A percentile compares a stretch with the other conserved stretches of the same genome.
phyloP scores from a whole-genome alignment of 768 basidiomycete genomes.

The Sporobolomyces roseus region DNA sequence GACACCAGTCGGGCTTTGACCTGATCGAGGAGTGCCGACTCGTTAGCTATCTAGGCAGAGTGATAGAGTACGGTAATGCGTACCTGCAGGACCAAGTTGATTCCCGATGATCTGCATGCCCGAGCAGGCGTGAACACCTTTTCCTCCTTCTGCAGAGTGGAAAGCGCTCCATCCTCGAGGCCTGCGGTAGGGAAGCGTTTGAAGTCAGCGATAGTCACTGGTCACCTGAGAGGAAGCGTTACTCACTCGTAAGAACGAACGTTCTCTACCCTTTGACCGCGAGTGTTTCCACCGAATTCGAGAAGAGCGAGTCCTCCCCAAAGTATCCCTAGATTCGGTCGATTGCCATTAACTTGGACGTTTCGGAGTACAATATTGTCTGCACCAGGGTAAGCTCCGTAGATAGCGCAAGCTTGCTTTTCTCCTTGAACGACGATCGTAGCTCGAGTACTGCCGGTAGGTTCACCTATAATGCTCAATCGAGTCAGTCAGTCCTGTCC shows the following conservation, averaged over 20 bases:
- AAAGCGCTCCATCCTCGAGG: constrained; percentile 25
- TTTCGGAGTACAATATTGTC: constrained; percentile 3
- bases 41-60: no score
- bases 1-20: neutral
- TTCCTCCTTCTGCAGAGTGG: constrained; percentile 12
- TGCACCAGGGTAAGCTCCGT: neutral
- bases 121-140: neutral
- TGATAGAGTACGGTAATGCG: no score
- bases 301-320: neutral
- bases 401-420: constrained; percentile 12
- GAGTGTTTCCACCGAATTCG: constrained; percentile 20
- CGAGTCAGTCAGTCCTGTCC: no score
- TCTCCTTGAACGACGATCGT: neutral
- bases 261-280: neutral
- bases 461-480: neutral
- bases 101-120: constrained; percentile 11
- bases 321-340: neutral
- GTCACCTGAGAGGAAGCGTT: no score
- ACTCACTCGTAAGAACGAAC: constrained; percentile 17
- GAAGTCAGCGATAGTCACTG: no score
- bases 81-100: constrained; percentile 5
- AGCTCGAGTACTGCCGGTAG: neutral
- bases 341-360: constrained; percentile 17
- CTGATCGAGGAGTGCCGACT: no score
- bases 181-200: neutral